phyloP scores from a whole-genome alignment of 1,139 yeast species.

The Yamadazyma trypodendri region DNA sequence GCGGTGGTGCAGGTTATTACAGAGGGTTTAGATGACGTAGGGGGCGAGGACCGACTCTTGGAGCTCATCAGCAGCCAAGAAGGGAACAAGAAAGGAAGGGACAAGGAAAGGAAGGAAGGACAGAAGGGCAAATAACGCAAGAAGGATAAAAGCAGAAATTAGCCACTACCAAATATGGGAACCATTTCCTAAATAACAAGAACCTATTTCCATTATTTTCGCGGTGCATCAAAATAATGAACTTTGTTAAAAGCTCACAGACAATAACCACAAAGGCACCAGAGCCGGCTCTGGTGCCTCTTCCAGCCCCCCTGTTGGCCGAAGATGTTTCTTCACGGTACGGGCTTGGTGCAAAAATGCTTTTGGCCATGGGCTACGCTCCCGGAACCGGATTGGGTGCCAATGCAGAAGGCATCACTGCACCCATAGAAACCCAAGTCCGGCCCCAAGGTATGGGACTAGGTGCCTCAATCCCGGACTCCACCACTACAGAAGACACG shows the following conservation, averaged over 20 bases:
- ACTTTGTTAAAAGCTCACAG: too few relatives aligned
- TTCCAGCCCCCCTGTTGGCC: background rate
- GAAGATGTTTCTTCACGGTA: conserved; percentile 29
- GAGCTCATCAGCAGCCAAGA: conserved; percentile 18
- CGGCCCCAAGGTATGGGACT: conserved; percentile 73
- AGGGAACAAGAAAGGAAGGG: background rate
- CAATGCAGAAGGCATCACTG: conserved; percentile 66
- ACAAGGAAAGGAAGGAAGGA: too few relatives aligned
- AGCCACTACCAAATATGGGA: too few relatives aligned
- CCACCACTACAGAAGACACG: too few relatives aligned
- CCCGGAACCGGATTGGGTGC: conserved; percentile 83
- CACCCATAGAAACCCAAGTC: conserved; percentile 70
- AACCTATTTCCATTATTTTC: too few relatives aligned
- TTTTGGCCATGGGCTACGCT: conserved; percentile 84
- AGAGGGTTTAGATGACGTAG: conserved; percentile 32
- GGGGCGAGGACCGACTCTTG: conserved; percentile 26
- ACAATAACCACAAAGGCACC: background rate
- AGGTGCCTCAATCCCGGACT: conserved; percentile 40
- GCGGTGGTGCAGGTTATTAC: conserved; percentile 42
- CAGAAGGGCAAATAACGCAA: too few relatives aligned
- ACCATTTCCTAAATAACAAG: too few relatives aligned
- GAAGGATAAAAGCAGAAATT: too few relatives aligned
- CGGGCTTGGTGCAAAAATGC: conserved; percentile 82
- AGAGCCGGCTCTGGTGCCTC: background rate
- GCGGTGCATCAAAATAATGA: too few relatives aligned